Conservation (phyloP, 2,329 filamentous ascomycete species). For the Alternaria arbusti region DNA sequence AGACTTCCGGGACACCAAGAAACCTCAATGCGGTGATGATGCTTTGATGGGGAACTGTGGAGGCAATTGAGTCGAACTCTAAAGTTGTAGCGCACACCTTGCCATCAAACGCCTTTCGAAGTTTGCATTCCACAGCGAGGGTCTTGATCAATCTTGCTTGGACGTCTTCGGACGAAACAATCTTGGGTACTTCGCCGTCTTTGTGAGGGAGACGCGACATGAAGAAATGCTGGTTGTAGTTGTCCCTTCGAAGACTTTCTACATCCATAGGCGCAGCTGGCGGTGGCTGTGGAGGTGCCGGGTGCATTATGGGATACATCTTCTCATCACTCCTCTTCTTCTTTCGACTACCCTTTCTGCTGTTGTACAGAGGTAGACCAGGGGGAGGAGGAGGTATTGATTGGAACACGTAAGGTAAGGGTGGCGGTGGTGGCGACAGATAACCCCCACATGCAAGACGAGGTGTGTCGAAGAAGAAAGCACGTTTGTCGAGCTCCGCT, state of each 20-base stretch:
- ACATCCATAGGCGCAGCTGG: background rate
- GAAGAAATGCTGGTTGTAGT: constrained; percentile 32
- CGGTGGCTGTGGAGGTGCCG: background rate
- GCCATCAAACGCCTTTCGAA: constrained; percentile 28
- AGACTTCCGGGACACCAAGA: constrained; percentile 63
- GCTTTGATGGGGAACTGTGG: constrained; percentile 65
- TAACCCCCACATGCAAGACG: background rate
- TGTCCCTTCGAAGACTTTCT: constrained; percentile 10
- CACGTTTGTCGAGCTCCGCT: constrained; percentile 17
- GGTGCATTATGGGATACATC: background rate
- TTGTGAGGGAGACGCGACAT: constrained; percentile 30
- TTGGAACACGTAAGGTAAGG: background rate
- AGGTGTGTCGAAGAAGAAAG: constrained; percentile 26
- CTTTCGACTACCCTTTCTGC: no score
- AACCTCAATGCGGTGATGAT: constrained; percentile 63
- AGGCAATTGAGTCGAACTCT: constrained; percentile 59
- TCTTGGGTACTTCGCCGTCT: constrained; percentile 10
- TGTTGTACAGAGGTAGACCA: background rate
- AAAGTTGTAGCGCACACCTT: constrained; percentile 10
- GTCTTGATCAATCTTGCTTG: constrained; percentile 35
- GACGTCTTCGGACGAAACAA: constrained; percentile 7
- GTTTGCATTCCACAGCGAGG: constrained; percentile 29
- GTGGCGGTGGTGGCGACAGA: constrained; percentile 4
- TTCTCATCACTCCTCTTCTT: background rate
- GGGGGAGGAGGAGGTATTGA: background rate